Evolutionary conservation across 2,329 filamentous ascomycete species (phyloP), one percentile per base, ranked within the genome.

Genomic region (Exophiala calicioides): DNA sequence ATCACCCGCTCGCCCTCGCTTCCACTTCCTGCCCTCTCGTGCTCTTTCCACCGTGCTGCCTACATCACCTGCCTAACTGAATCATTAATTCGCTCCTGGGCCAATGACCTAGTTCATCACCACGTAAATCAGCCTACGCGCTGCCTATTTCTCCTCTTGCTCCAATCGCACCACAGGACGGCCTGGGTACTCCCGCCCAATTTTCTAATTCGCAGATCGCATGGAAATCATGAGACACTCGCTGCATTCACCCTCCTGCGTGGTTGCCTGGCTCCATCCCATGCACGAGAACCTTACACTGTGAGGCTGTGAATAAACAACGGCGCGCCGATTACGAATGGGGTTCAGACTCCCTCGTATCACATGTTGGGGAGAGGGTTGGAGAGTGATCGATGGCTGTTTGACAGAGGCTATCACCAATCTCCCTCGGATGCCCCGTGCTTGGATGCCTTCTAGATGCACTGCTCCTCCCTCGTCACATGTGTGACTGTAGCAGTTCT

Each of bases 201-300:
- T 24, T 38, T 24, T 45, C 18, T 30, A 13, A 45, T 45, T 45
- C 43, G 43, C 33, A 12, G n/a, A 8, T 19, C 10, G 2, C 18
- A 6, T 13, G 43, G 33, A 45, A 39, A 38, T 45, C 34, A 24
- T 45, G 16, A 45, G 26, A 45, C 29, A 15, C 24, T 33, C 23
- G 19, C 15, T 3, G 33, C 20, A 21, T 3, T 21, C 24, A 10
- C 13, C 19, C 13, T 19, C 21, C 10, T 15, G 15, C 5, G 9
- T 38, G 38, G 20, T 29, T 23, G 38, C 38, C 38, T 38, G 35
- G 35, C 35, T 38, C 27, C 21, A 35, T 5, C n/a, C 33, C 18
- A 23, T 7, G 5, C n/a, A 33, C 13, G 31, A 33, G 18, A 18
- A n/a, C n/a, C n/a, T n/a, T n/a, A n/a, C n/a, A n/a, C n/a, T n/a